Evolutionary conservation across 441 rosid genomes (phyloP).

Genomic region (Brassica hybrid): DNA sequence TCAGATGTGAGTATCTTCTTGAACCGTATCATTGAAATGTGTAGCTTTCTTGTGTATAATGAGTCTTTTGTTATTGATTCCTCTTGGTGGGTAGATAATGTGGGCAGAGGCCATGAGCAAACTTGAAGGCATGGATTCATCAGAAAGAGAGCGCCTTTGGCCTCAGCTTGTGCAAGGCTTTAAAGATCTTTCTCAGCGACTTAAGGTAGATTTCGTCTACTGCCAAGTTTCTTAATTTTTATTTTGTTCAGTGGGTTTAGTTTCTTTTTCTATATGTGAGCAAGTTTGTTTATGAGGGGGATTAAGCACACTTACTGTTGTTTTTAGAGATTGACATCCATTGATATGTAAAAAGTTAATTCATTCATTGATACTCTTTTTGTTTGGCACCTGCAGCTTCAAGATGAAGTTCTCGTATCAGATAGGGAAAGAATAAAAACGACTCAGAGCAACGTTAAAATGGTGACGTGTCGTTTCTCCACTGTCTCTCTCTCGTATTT

Average conservation of each 20-base stretch:
- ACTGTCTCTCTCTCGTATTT: conserved; percentile 22
- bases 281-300: too few species aligned
- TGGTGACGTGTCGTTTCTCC: conserved; percentile 50
- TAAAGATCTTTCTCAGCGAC: conserved; percentile 93
- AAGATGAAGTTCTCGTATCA: conserved; percentile 93
- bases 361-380: conserved; percentile 24
- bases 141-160: conserved; percentile 93
- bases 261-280: conserved; percentile 7
- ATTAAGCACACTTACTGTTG: conserved; percentile 8
- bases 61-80: conserved; percentile 41
- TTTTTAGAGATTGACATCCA: too few species aligned
- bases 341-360: conserved; percentile 6
- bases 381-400: conserved; percentile 63
- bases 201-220: conserved; percentile 57
- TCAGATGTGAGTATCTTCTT: conserved; percentile 79
- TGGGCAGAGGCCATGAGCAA: conserved; percentile 98
- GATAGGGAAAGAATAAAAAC: conserved; percentile 91
- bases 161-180: conserved; percentile 99
- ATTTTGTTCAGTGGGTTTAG: conserved; percentile 21
- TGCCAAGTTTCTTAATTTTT: not conserved
- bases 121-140: conserved; percentile 93
- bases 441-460: conserved; percentile 92
- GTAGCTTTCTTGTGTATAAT: conserved; percentile 6
- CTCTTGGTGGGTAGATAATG: conserved; percentile 65
- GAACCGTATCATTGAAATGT: not conserved